Evolutionary conservation across 345 rosid species (phyloP).

Genomic region (Euphorbia peplus): DNA sequence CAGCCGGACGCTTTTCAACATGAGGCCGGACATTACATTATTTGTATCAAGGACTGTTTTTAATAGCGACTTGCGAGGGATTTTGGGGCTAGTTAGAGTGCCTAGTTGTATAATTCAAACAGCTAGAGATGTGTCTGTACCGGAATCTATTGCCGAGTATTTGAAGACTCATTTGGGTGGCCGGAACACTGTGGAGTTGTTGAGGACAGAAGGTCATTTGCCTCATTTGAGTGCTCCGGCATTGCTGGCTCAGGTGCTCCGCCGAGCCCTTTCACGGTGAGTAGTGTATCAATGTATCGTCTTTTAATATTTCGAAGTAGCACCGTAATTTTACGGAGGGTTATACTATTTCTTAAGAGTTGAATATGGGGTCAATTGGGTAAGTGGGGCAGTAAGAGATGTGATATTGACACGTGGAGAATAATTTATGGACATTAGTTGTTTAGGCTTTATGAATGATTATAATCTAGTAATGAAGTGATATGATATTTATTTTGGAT

Average conservation of each 20-base stretch:
- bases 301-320: too few species aligned
- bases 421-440: constrained; percentile 36
- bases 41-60: constrained; percentile 62
- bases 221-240: constrained; percentile 82
- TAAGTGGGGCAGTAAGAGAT: constrained; percentile 17
- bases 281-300: too few species aligned
- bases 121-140: constrained; percentile 56
- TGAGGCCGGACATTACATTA: constrained; percentile 82
- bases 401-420: constrained; percentile 28
- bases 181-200: constrained; percentile 51
- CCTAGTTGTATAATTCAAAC: constrained; percentile 75
- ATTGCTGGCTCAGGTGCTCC: constrained; percentile 52
- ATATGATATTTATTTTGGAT: constrained; percentile 7
- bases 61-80: constrained; percentile 60
- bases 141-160: constrained; percentile 66
- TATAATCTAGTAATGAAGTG: background rate
- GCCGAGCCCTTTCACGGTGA: constrained; percentile 64
- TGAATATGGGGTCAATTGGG: background rate
- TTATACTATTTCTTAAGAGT: too few species aligned
- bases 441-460: constrained; percentile 4
- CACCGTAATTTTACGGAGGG: too few species aligned
- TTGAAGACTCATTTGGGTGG: constrained; percentile 64
- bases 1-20: constrained; percentile 79
- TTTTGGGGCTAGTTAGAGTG: constrained; percentile 58
- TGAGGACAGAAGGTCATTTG: constrained; percentile 77